phyloP scores from a whole-genome alignment of 176 grass and related monocot genomes.

The Panicum miliaceum region DNA sequence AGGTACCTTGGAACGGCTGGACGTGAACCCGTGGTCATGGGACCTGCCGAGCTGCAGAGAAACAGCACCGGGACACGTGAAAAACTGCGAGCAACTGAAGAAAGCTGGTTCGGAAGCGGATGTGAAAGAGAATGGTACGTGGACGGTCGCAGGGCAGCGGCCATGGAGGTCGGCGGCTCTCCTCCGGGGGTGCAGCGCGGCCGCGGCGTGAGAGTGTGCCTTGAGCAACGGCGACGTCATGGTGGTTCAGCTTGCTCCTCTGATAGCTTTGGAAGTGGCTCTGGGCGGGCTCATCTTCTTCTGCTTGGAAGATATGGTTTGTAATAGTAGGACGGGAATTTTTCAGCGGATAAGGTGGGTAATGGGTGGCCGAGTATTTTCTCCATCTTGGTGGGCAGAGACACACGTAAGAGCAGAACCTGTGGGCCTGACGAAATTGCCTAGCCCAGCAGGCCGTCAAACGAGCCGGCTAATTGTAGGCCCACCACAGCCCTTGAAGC shows the following conservation, averaged over 20 bases:
- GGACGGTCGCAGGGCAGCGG: conserved; percentile 36
- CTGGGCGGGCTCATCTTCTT: not conserved
- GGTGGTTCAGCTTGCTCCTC: conserved; percentile 14
- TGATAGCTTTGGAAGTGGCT: conserved; percentile 10
- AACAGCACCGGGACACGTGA: conserved; percentile 10
- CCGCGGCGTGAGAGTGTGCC: conserved; percentile 44
- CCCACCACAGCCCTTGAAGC: not conserved
- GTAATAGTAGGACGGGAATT: conserved; percentile 11
- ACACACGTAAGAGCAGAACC: too few relatives aligned
- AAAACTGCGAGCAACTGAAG: not conserved
- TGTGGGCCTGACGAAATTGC: not conserved
- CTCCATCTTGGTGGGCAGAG: not conserved
- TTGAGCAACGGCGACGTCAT: conserved; percentile 70
- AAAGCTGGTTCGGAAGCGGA: not conserved
- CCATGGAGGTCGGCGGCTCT: conserved; percentile 23
- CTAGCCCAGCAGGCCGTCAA: too few relatives aligned
- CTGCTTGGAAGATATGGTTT: not conserved
- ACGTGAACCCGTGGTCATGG: not conserved
- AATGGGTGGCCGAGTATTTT: conserved; percentile 46
- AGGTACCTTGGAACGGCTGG: conserved; percentile 14
- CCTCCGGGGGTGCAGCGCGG: conserved; percentile 31
- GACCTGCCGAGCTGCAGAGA: conserved; percentile 43
- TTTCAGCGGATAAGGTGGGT: conserved; percentile 42
- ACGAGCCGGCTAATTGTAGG: not conserved
- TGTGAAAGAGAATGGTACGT: conserved; percentile 25